Conservation (phyloP, 495 filamentous ascomycete species). For the Hapsidospora chrysogenum region DNA sequence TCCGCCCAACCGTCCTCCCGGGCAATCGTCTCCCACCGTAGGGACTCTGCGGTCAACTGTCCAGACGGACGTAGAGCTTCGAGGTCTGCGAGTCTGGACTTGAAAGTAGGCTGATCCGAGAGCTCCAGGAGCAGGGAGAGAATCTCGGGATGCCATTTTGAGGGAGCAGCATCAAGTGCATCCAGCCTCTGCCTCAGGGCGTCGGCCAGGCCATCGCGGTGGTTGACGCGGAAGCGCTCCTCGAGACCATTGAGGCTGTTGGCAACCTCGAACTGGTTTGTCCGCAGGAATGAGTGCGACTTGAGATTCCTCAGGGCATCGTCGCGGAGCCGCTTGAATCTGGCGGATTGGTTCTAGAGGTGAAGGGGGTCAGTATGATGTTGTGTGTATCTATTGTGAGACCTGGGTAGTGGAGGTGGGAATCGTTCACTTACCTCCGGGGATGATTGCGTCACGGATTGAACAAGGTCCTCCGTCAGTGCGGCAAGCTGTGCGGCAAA, state of each 20-base stretch:
- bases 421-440: no score
- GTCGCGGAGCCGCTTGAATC: constrained; percentile 31
- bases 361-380: neutral
- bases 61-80: constrained; percentile 28
- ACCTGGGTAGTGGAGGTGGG: no score
- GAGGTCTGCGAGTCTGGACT: constrained; percentile 47
- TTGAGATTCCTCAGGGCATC: constrained; percentile 37
- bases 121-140: constrained; percentile 67
- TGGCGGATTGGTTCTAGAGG: constrained; percentile 4
- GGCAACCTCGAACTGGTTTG: constrained; percentile 77
- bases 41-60: constrained; percentile 17
- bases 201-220: constrained; percentile 65
- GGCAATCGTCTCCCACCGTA: constrained; percentile 65
- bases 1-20: constrained; percentile 52
- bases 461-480: constrained; percentile 38
- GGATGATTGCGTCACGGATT: constrained; percentile 14
- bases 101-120: constrained; percentile 61
- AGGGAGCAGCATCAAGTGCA: constrained; percentile 32
- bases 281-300: constrained; percentile 46
- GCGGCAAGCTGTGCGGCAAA: constrained; percentile 26
- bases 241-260: constrained; percentile 61
- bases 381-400: no score
- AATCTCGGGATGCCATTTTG: constrained; percentile 58
- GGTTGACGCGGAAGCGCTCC: constrained; percentile 71
- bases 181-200: constrained; percentile 48